Base-by-base conservation (phyloP, 2,329 filamentous ascomycete species). In the Paecilomyces sp. region DNA sequence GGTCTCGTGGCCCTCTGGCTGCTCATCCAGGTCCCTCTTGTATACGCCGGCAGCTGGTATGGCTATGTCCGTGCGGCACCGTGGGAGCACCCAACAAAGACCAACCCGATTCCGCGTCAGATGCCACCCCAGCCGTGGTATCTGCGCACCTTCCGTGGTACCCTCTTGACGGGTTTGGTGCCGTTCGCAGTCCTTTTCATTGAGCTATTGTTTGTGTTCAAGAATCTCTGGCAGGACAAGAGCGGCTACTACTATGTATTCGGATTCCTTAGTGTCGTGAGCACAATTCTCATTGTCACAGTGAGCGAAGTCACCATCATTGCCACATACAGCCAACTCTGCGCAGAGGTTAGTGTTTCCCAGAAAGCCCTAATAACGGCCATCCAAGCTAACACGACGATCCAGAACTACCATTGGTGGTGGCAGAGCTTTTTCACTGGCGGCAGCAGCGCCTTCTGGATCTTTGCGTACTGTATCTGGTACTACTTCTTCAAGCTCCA, bases 191-290 rank as follows among this genome's bases (percentile, higher is more conserved):
- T 95, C 59, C 87, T 95, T 66, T 94, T 93, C 73, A 91, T 95
- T 68, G 91, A 95, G 76, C 82, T 95, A 13, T 81, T 93, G 51
- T 94, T 92, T 71, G 87, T 94, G 56, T 94, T 95, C 76, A 90
- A 91, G 76, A 92, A 88, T 55, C 74, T 95, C 34, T 94, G 91
- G 89, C 88, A 92, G 73, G 91, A 95, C 75, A 95, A 95, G 79
- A 91, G 86, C 69, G 90, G 90, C 6, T 95, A 92, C 74, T 96
- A 96, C 76, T 96, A 96, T 74, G 87, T 95, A 24, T 96, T 94
- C 71, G 91, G 91, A 11, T 96, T 93, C 77, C 76, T 94, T 63
- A 86, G 87, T 7, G 85, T 91, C 15, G 88, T 94, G 9, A 87
- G 82, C 25, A 77, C 85, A 11, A 88, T 94, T 60, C 77, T 94